Evolutionary conservation across 495 filamentous ascomycete genomes (phyloP).

Genomic region (Podospora conica): DNA sequence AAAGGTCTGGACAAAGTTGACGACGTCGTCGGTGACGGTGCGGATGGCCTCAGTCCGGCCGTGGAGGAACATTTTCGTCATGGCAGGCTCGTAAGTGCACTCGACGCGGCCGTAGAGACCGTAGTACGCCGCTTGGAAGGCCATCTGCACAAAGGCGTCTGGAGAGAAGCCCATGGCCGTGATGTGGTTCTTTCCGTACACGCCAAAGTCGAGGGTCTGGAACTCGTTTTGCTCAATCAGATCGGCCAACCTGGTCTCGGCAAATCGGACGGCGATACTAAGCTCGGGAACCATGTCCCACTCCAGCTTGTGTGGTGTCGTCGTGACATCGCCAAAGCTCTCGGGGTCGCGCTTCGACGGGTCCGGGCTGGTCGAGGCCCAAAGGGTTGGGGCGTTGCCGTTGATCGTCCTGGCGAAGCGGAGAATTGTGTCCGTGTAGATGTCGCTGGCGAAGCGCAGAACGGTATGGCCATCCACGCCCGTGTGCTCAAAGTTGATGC

Average conservation of each 20-base stretch:
- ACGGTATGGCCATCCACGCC: conserved; percentile 98
- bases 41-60: conserved; percentile 92
- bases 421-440: conserved; percentile 97
- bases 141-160: conserved; percentile 98
- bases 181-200: conserved; percentile 96
- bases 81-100: conserved; percentile 94
- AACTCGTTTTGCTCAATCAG: conserved; percentile 97
- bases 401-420: conserved; percentile 96
- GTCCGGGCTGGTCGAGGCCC: conserved; percentile 87
- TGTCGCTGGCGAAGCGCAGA: conserved; percentile 86
- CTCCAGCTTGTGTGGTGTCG: conserved; percentile 91
- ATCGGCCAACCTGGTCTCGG: conserved; percentile 90
- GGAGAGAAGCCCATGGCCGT: conserved; percentile 95
- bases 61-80: conserved; percentile 92
- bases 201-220: conserved; percentile 78
- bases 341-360: conserved; percentile 88
- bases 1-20: conserved; percentile 87
- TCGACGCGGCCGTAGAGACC: conserved; percentile 91
- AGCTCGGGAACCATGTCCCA: conserved; percentile 97
- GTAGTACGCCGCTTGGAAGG: conserved; percentile 97
- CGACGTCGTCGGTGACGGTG: conserved; percentile 71
- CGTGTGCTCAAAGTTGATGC: conserved; percentile 99
- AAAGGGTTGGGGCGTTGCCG: conserved; percentile 83
- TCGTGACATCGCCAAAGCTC: conserved; percentile 91
- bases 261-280: conserved; percentile 84